These are phyloP conservation scores for Trichoderma koningiopsis DNA, from an alignment of 2,329 filamentous ascomycete genomes.

Conservation along the genomic window DNA sequence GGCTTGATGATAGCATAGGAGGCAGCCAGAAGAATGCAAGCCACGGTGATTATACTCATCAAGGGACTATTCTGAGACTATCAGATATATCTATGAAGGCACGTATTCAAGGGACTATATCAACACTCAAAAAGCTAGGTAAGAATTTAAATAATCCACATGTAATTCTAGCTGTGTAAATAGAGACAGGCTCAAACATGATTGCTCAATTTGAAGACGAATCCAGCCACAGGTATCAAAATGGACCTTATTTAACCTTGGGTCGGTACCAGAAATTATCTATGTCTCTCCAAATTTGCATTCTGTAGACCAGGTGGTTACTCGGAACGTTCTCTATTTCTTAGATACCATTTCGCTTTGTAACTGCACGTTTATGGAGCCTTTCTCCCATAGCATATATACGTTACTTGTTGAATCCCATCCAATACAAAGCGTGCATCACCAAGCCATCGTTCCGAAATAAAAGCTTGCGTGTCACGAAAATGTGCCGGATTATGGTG, in stretches of 20 bases:
- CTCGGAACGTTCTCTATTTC: neutral
- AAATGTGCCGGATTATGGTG: conserved; percentile 41
- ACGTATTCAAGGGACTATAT: neutral
- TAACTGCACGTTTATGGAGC: neutral
- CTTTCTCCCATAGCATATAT: conserved; percentile 25
- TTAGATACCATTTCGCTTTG: neutral
- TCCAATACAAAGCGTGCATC: conserved; percentile 26
- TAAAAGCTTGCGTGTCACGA: conserved; percentile 37
- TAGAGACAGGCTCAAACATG: too few species aligned
- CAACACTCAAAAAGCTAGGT: neutral
- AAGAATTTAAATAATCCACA: neutral
- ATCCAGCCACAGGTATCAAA: neutral
- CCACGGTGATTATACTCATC: too few species aligned
- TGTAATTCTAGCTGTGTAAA: neutral
- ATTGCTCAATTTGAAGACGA: too few species aligned
- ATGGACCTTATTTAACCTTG: neutral
- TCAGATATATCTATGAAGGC: neutral
- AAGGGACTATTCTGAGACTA: neutral
- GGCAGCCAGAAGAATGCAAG: too few species aligned
- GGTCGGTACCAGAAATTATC: neutral
- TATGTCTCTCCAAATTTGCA: neutral
- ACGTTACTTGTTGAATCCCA: conserved; percentile 19
- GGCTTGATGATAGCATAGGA: too few species aligned
- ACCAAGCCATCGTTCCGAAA: conserved; percentile 43
- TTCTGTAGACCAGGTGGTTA: neutral